Conservation (phyloP, 148 eudicot species). For the Rhododendron simsii region DNA sequence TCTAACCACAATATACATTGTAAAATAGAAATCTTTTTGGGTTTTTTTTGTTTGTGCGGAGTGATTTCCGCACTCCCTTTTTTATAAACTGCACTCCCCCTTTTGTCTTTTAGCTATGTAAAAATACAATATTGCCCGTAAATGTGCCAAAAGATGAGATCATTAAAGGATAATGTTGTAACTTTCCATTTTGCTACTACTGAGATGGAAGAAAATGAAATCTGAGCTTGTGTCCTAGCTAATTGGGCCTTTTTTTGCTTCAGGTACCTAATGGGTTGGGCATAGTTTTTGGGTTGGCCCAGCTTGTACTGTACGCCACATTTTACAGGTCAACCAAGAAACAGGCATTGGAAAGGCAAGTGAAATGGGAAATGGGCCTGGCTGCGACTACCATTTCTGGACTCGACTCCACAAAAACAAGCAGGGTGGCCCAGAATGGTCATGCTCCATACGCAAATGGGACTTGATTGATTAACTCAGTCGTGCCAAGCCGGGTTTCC, state of each 20-base stretch:
- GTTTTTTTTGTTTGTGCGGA: background rate
- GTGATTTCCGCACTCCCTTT: too few relatives aligned
- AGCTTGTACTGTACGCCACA: constrained; percentile 50
- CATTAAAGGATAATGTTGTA: too few relatives aligned
- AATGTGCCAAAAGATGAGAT: too few relatives aligned
- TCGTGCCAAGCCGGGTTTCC: background rate
- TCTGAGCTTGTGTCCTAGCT: background rate
- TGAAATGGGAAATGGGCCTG: constrained; percentile 42
- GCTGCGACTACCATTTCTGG: constrained; percentile 10
- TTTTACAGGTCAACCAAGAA: constrained; percentile 59
- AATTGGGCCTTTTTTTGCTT: background rate
- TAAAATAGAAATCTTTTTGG: background rate
- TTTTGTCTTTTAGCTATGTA: too few relatives aligned
- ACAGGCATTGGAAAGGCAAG: constrained; percentile 41
- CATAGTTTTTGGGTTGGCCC: constrained; percentile 51
- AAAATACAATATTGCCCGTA: too few relatives aligned
- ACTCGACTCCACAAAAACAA: background rate
- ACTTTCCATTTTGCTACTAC: background rate
- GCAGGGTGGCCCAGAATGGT: background rate
- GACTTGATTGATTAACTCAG: background rate
- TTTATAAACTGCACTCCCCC: too few relatives aligned
- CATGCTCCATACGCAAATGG: background rate
- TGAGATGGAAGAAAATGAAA: background rate
- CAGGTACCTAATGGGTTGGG: constrained; percentile 83
- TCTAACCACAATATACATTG: background rate